A percentile compares a stretch with the other conserved stretches of the same genome.
These are phyloP conservation scores for Psilocybe mexicana DNA, from an alignment of 1,284 basidiomycete genomes.

Conservation along the genomic window DNA sequence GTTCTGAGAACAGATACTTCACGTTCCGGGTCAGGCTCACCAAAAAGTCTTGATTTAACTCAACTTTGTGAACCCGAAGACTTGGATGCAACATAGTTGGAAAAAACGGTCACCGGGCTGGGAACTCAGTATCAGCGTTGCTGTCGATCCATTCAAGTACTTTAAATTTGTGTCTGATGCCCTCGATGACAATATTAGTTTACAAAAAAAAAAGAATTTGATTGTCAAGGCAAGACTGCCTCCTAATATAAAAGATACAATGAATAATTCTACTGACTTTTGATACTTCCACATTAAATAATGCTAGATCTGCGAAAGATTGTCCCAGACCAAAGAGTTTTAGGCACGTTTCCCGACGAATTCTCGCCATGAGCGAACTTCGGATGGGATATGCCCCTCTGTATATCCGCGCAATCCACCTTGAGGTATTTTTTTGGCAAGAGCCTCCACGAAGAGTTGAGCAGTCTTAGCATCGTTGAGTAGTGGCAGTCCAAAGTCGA, in stretches of 20 bases:
- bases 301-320: constrained; percentile 2
- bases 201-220: too few species aligned
- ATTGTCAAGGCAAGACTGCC: not conserved
- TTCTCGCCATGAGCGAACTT: constrained; percentile 91
- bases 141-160: too few species aligned
- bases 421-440: constrained; percentile 86
- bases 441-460: constrained; percentile 87
- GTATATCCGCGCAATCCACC: constrained; percentile 82
- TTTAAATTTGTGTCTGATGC: too few species aligned
- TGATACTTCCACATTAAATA: constrained; percentile 10
- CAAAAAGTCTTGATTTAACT: constrained; percentile 44
- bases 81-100: constrained; percentile 26
- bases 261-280: constrained; percentile 12
- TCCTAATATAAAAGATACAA: constrained; percentile 19
- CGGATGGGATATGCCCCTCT: constrained; percentile 91
- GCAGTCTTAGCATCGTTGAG: constrained; percentile 93
- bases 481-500: constrained; percentile 88
- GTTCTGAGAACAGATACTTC: constrained; percentile 32
- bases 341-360: constrained; percentile 76
- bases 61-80: constrained; percentile 54
- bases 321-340: constrained; percentile 5
- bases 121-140: too few species aligned
- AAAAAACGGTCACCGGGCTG: too few species aligned
- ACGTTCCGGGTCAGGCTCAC: constrained; percentile 31
- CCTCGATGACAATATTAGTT: too few species aligned